Evolutionary conservation across 345 rosid species (phyloP), one percentile per base, ranked within the genome.

Genomic region (Brassica incana): DNA sequence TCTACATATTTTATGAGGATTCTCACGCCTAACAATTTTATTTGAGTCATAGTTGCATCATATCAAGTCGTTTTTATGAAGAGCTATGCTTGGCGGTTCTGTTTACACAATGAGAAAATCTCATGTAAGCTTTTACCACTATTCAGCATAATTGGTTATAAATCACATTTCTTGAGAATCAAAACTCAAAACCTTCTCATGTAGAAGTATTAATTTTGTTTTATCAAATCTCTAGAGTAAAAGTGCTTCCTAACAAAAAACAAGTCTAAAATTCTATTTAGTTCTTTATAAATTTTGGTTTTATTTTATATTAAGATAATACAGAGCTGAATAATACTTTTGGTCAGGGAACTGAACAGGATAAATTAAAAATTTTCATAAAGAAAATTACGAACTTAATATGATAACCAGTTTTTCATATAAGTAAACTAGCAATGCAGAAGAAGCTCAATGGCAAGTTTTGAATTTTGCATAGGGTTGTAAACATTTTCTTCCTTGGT

Each of bases 381-480:
- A 38, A 38, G 45, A 38, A 38, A 38, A 38, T 8, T 38, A 38
- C 45, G 45, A 38, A 38, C 45, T 38, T 43, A 11, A 43, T 43
- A 43, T 11, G 50, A 11, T 43, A 43, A 11, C 50, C n/a, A 11
- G 50, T 43, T 43, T 43, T 48, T 70, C 30, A 10, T 52, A 25
- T 6, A 63, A 8, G 16, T 48, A 62, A 69, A 40, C 11, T 67
- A 77, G 74, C 75, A 70, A 71, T 52, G 20, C 65, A 25, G 72
- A 71, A 56, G 45, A 56, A 58, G 5, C 54, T 15, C 1, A 56
- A 8, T 12, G 10, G 16, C 52, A 16, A 32, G n/a, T 64, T 62
- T 36, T 6, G 56, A 36, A 64, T 10, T 5, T 32, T 60, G 75
- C 1, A 43, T 43, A 36, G 43, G 10, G 16, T 30, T 60, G 60